These are phyloP conservation scores for Solanum corneliomulleri DNA, from an alignment of 257 asterid species.

Conservation along the genomic window DNA sequence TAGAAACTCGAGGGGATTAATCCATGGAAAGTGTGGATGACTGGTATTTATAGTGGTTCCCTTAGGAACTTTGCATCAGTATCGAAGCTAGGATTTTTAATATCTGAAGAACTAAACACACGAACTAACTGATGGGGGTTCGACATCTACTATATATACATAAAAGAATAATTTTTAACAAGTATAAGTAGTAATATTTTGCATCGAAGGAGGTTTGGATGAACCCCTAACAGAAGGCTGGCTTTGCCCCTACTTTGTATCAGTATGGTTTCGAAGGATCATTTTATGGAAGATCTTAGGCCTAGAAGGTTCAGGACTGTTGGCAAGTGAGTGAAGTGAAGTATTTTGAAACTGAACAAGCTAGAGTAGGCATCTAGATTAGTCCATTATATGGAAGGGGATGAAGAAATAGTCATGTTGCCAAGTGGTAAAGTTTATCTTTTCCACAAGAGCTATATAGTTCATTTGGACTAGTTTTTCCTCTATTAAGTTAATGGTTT, in stretches of 20 bases:
- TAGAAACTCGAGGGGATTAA: background rate
- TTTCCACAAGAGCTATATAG: background rate
- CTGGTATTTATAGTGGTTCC: background rate
- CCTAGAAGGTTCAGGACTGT: background rate
- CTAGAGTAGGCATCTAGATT: background rate
- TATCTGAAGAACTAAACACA: too few relatives aligned
- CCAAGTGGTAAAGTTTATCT: background rate
- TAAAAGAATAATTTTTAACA: too few relatives aligned
- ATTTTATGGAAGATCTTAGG: background rate
- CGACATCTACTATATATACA: too few relatives aligned
- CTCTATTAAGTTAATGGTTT: background rate
- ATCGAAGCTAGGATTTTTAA: too few relatives aligned
- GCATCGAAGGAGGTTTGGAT: too few relatives aligned
- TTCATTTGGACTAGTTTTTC: background rate
- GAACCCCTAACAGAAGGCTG: too few relatives aligned
- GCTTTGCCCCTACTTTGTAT: background rate
- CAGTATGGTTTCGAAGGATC: background rate
- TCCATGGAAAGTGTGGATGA: background rate
- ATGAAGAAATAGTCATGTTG: background rate
- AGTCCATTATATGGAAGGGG: background rate
- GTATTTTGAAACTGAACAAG: background rate
- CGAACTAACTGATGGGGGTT: too few relatives aligned
- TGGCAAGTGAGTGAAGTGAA: background rate
- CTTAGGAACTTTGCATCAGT: background rate
- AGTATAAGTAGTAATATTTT: too few relatives aligned